A percentile compares a stretch with the other conserved stretches of the same genome.
Conservation (phyloP, 441 rosid species). For the Gossypium laxum region DNA sequence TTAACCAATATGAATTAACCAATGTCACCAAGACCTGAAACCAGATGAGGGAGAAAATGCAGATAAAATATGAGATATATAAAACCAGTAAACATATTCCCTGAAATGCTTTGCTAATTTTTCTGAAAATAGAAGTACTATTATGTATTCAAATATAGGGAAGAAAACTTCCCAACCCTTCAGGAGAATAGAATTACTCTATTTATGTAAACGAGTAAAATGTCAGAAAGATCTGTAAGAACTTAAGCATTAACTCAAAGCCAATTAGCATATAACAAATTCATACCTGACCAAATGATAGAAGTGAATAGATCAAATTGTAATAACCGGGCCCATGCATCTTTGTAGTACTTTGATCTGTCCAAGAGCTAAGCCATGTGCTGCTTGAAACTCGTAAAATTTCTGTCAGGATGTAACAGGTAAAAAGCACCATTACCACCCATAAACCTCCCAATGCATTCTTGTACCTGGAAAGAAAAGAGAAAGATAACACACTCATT, state of each 20-base stretch:
- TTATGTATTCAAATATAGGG: background rate
- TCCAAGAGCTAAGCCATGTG: slow-evolving; percentile 97
- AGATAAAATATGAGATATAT: background rate
- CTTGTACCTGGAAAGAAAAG: slow-evolving; percentile 57
- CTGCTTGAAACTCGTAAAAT: slow-evolving; percentile 79
- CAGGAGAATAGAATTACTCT: background rate
- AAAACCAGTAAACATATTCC: background rate
- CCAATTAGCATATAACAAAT: background rate
- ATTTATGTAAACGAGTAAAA: background rate
- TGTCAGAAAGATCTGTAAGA: background rate
- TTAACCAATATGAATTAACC: slow-evolving; percentile 84
- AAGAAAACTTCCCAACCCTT: background rate
- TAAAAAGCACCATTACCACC: slow-evolving; percentile 77
- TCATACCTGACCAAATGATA: slow-evolving; percentile 81
- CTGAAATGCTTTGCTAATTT: slow-evolving; percentile 3
- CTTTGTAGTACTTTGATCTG: slow-evolving; percentile 56
- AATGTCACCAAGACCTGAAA: slow-evolving; percentile 75
- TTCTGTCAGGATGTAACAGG: slow-evolving; percentile 71
- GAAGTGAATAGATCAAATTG: slow-evolving; percentile 59
- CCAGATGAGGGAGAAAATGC: background rate
- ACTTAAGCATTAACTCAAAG: background rate
- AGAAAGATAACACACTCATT: background rate
- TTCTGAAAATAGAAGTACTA: background rate
- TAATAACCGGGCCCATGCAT: slow-evolving; percentile 61
- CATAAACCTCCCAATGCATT: slow-evolving; percentile 91